Conservation (phyloP, 1,284 basidiomycete genomes). For the Puccinia coronata region DNA sequence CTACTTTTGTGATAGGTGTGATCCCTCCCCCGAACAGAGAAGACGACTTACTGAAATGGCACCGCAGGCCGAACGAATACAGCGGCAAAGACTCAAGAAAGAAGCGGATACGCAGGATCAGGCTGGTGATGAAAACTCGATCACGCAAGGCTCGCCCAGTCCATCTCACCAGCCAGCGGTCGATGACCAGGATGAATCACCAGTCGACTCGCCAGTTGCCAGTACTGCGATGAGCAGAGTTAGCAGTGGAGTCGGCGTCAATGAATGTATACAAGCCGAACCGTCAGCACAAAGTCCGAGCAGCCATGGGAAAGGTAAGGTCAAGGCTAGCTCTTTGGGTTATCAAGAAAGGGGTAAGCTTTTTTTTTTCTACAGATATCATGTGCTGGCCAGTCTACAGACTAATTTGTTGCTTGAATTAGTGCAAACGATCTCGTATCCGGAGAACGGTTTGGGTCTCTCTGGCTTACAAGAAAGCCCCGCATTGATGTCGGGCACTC, state of each 20-base stretch:
- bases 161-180: not conserved
- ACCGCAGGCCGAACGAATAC: constrained; percentile 40
- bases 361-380: not conserved
- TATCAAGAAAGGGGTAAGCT: constrained; percentile 13
- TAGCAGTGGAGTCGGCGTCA: constrained; percentile 32
- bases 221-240: constrained; percentile 43
- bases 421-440: constrained; percentile 7
- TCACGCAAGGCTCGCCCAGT: not conserved
- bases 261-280: not conserved
- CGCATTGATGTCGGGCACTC: not conserved
- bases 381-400: not conserved
- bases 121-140: not conserved
- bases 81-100: constrained; percentile 40
- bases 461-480: constrained; percentile 42
- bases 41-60: constrained; percentile 36
- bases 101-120: constrained; percentile 31
- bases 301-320: not conserved
- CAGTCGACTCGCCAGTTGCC: constrained; percentile 17
- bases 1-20: constrained; percentile 61
- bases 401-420: not conserved
- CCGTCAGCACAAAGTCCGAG: constrained; percentile 7
- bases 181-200: constrained; percentile 7
- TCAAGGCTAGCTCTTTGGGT: not conserved
- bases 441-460: constrained; percentile 33
- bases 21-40: constrained; percentile 50